These are phyloP conservation scores for Annona squamosa DNA, from an alignment of 164 flowering plant species.

Conservation along the genomic window DNA sequence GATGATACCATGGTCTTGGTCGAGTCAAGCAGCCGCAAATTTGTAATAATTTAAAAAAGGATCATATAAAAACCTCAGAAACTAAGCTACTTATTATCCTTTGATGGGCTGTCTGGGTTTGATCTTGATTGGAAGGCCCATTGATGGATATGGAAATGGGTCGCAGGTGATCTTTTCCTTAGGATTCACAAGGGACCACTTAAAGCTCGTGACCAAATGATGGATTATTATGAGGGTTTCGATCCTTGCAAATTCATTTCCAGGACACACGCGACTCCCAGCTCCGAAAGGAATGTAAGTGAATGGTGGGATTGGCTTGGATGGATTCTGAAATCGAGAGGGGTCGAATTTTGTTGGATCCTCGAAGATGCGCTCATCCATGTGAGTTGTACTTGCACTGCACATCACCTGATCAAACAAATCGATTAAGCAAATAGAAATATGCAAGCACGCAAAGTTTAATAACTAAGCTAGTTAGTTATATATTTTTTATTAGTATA, in stretches of 20 bases:
- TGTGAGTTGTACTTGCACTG: background rate
- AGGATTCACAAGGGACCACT: slow-evolving; percentile 22
- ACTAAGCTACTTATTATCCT: background rate
- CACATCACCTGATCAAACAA: background rate
- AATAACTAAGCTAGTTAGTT: too few relatives aligned
- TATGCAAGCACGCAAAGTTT: too few relatives aligned
- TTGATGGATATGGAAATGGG: slow-evolving; percentile 27
- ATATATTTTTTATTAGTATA: too few relatives aligned
- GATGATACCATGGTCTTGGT: too few relatives aligned
- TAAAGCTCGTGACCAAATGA: slow-evolving; percentile 13
- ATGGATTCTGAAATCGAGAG: background rate
- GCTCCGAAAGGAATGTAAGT: slow-evolving; percentile 17
- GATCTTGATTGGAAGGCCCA: slow-evolving; percentile 29
- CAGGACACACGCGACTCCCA: slow-evolving; percentile 13
- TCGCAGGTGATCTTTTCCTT: slow-evolving; percentile 20
- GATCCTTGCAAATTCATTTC: slow-evolving; percentile 13
- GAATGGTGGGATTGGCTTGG: slow-evolving; percentile 3
- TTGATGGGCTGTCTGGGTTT: slow-evolving; percentile 2
- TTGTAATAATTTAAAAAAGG: too few relatives aligned
- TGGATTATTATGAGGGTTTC: slow-evolving; percentile 11
- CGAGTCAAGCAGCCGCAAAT: too few relatives aligned
- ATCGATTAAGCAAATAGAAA: too few relatives aligned
- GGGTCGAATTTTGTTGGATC: background rate
- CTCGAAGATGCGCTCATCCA: background rate
- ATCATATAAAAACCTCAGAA: background rate